A percentile compares a stretch with the other conserved stretches of the same genome.
These are phyloP conservation scores for Quercus lobata DNA, from an alignment of 331 rosid species.

Conservation along the genomic window DNA sequence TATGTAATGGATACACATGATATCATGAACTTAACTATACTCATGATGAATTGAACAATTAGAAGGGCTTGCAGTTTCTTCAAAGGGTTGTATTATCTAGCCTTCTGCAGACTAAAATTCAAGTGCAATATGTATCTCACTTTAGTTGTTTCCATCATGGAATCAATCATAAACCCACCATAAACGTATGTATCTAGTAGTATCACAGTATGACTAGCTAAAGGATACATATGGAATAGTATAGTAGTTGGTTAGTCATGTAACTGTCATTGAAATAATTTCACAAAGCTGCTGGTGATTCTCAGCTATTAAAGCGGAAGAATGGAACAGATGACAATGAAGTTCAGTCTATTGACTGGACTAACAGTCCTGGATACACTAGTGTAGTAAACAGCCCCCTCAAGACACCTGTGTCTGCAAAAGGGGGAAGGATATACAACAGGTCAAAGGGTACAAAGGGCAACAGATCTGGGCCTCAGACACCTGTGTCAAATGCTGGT, in stretches of 20 bases:
- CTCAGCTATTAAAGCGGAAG: conserved; percentile 71
- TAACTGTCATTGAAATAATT: not conserved
- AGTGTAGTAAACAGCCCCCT: conserved; percentile 38
- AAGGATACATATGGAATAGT: not conserved
- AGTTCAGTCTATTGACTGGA: conserved; percentile 48
- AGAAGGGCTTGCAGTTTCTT: not conserved
- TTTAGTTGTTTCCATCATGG: not conserved
- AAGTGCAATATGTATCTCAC: conserved; percentile 1
- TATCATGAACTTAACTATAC: not conserved
- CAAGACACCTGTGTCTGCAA: conserved; percentile 69
- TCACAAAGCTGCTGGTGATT: conserved; percentile 26
- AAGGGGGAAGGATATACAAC: conserved; percentile 61
- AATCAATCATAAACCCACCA: not conserved
- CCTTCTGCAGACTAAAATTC: not conserved
- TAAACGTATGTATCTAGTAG: not conserved
- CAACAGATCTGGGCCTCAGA: conserved; percentile 58
- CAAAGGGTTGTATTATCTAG: not conserved
- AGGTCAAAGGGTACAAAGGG: conserved; percentile 64
- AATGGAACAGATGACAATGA: conserved; percentile 35
- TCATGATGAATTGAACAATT: not conserved
- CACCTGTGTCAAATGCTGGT: conserved; percentile 77
- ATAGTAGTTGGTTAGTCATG: not conserved
- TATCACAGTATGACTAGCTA: not conserved
- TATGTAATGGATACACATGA: not conserved
- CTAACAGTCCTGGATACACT: conserved; percentile 49